phyloP scores from a whole-genome alignment of 371 early-diverging fungal species.

The Batrachochytrium dendrobatidis region DNA sequence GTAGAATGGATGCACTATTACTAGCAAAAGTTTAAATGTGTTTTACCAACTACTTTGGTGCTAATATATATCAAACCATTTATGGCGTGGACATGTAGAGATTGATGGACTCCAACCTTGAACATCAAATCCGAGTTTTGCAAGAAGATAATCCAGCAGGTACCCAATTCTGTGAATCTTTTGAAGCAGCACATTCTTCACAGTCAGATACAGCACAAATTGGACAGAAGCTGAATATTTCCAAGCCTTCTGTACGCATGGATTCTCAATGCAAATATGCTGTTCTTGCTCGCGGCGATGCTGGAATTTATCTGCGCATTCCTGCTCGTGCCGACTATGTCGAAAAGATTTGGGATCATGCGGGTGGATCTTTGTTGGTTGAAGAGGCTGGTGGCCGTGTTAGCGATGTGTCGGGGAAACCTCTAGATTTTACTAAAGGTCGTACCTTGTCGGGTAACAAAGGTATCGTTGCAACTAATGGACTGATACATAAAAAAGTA shows the following conservation, averaged over 20 bases:
- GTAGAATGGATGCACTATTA: constrained; percentile 41
- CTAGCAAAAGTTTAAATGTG: neutral
- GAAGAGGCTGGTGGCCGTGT: constrained; percentile 92
- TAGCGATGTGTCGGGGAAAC: constrained; percentile 73
- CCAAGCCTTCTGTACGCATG: constrained; percentile 69
- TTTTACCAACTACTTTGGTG: neutral
- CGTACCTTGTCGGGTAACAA: constrained; percentile 73
- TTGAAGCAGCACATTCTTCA: constrained; percentile 86
- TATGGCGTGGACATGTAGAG: constrained; percentile 48
- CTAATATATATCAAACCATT: neutral
- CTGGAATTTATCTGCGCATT: constrained; percentile 83
- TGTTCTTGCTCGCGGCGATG: constrained; percentile 79
- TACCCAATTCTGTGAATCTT: constrained; percentile 88
- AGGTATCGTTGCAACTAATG: constrained; percentile 74
- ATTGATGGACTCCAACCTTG: constrained; percentile 47
- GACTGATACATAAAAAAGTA: constrained; percentile 22
- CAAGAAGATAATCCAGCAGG: constrained; percentile 45
- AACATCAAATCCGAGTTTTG: constrained; percentile 55
- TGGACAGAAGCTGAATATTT: constrained; percentile 65
- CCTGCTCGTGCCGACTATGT: constrained; percentile 71
- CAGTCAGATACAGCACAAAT: constrained; percentile 75
- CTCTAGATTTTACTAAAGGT: constrained; percentile 83
- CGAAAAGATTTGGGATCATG: constrained; percentile 99
- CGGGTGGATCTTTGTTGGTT: constrained; percentile 81
- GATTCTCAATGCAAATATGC: constrained; percentile 94